Conservation (phyloP, 352 stramenopile genomes). For the Blastocystis sp. region DNA sequence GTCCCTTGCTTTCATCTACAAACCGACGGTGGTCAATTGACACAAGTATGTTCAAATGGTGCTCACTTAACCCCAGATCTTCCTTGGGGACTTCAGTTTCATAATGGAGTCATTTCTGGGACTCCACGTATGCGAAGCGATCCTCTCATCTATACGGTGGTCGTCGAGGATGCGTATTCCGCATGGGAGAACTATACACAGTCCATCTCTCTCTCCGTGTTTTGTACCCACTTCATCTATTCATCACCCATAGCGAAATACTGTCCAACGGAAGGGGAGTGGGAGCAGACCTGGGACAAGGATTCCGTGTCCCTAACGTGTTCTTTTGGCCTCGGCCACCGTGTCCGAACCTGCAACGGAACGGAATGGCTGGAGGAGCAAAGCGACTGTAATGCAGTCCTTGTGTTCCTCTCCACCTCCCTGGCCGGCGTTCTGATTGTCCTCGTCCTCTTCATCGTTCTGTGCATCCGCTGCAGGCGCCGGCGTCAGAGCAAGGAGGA, state of each 20-base stretch:
- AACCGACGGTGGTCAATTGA: slow-evolving; percentile 43
- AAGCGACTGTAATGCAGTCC: neutral
- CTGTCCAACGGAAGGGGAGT: slow-evolving; percentile 33
- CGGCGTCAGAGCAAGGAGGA: neutral
- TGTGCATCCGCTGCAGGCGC: neutral
- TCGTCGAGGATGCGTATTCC: neutral
- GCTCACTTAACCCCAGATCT: neutral
- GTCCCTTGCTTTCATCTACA: slow-evolving; percentile 1
- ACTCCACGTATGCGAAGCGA: neutral
- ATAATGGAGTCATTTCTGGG: slow-evolving; percentile 25
- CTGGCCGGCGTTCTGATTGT: neutral
- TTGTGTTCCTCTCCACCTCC: slow-evolving; percentile 9
- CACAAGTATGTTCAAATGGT: slow-evolving; percentile 8
- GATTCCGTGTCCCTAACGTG: slow-evolving; percentile 2
- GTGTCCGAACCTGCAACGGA: slow-evolving; percentile 19
- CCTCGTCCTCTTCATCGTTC: slow-evolving; percentile 6
- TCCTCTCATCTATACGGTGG: neutral
- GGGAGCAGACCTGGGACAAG: slow-evolving; percentile 30
- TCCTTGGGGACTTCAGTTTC: slow-evolving; percentile 21
- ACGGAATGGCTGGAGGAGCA: neutral
- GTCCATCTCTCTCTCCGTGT: slow-evolving; percentile 14
- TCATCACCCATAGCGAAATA: slow-evolving; percentile 1
- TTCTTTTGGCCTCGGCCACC: slow-evolving; percentile 21
- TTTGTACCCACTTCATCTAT: neutral
- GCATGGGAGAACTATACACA: neutral